Evolutionary conservation across 768 basidiomycete species (phyloP).

Genomic region (Sporobolomyces roseus): DNA sequence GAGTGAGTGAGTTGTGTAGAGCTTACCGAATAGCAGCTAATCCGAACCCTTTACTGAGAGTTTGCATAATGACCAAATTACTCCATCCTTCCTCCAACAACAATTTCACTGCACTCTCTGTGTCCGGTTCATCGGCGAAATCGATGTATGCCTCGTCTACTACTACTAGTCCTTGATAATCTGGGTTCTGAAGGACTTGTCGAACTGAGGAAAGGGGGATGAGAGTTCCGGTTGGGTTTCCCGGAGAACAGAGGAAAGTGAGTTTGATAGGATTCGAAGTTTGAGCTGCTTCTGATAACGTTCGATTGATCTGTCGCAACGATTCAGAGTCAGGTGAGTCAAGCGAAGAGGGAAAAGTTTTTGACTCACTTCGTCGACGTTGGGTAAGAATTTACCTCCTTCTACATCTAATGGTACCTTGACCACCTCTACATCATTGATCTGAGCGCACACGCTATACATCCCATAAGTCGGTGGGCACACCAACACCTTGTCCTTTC

Average conservation of each 20-base stretch:
- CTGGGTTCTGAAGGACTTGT: slow-evolving; percentile 67
- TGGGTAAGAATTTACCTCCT: slow-evolving; percentile 74
- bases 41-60: slow-evolving; percentile 92
- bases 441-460: slow-evolving; percentile 90
- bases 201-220: slow-evolving; percentile 69
- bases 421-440: slow-evolving; percentile 83
- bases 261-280: slow-evolving; percentile 64
- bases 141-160: slow-evolving; percentile 99
- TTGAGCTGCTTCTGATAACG: slow-evolving; percentile 53
- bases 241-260: slow-evolving; percentile 91
- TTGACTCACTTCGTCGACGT: slow-evolving; percentile 62
- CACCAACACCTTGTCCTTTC: slow-evolving; percentile 68
- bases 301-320: slow-evolving; percentile 64
- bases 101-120: slow-evolving; percentile 46
- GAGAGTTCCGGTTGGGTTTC: slow-evolving; percentile 89
- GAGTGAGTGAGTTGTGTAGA: too few species aligned
- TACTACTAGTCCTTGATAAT: slow-evolving; percentile 84
- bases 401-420: slow-evolving; percentile 74
- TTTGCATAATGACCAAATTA: slow-evolving; percentile 93
- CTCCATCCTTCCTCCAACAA: slow-evolving; percentile 69
- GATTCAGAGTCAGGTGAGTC: slow-evolving; percentile 11
- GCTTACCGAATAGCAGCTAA: slow-evolving; percentile 86
- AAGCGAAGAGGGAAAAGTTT: background rate
- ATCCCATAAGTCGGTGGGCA: slow-evolving; percentile 94
- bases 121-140: slow-evolving; percentile 59